Conservation (phyloP, 345 rosid genomes). For the Linum tenue region DNA sequence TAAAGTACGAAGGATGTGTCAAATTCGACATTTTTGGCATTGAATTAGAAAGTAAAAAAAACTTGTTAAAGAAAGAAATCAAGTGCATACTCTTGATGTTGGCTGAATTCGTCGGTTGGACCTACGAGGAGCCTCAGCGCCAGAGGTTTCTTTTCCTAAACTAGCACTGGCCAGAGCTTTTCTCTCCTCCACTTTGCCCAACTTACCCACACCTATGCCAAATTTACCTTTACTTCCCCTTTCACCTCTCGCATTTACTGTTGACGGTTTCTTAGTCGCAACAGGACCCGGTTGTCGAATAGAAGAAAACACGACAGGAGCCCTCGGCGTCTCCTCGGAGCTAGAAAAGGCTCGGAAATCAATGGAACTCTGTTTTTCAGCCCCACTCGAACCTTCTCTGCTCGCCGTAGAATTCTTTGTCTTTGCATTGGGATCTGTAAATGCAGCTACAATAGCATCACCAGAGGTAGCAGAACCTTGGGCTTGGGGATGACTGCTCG, state of each 20-base stretch:
- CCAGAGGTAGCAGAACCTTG: conserved; percentile 26
- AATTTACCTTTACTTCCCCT: conserved; percentile 36
- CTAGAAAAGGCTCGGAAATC: conserved; percentile 34
- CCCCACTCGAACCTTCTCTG: conserved; percentile 20
- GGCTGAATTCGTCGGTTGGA: conserved; percentile 92
- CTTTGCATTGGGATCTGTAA: conserved; percentile 31
- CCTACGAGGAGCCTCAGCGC: conserved; percentile 72
- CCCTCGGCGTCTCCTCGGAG: conserved; percentile 36
- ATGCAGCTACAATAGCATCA: conserved; percentile 19
- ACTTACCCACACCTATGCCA: conserved; percentile 35
- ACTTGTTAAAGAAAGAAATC: neutral
- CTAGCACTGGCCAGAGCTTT: conserved; percentile 25
- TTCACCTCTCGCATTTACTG: conserved; percentile 29
- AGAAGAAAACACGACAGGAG: conserved; percentile 43
- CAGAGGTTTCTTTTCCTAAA: conserved; percentile 33
- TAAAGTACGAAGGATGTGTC: neutral
- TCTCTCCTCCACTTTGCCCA: conserved; percentile 47
- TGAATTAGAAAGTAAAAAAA: neutral
- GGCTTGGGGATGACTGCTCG: neutral
- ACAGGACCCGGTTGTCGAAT: conserved; percentile 24
- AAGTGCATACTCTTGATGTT: conserved; percentile 76
- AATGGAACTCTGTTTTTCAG: conserved; percentile 28
- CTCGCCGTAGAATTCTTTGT: conserved; percentile 31
- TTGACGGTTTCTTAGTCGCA: conserved; percentile 13
- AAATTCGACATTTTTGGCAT: neutral